Percentiles rank a stretch among this genome's conserved stretches.
These are phyloP conservation scores for Epithele typhae DNA, from an alignment of 768 basidiomycete species.

Conservation along the genomic window DNA sequence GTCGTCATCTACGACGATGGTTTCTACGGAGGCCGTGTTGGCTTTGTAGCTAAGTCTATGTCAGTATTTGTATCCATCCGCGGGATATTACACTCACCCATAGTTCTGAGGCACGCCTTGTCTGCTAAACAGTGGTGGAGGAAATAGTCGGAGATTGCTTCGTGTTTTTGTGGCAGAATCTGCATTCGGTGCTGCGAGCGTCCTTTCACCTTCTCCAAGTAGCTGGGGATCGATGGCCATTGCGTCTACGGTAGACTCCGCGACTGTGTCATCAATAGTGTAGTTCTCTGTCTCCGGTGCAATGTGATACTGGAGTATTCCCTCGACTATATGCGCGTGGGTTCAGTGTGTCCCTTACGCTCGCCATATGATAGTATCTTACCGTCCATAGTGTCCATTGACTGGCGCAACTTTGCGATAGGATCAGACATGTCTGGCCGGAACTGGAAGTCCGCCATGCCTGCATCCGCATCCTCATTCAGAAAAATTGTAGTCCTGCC, in stretches of 20 bases:
- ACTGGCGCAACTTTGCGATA: slow-evolving; percentile 58
- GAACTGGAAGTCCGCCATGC: slow-evolving; percentile 93
- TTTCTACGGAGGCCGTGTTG: slow-evolving; percentile 68
- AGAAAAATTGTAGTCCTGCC: background rate
- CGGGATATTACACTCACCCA: slow-evolving; percentile 44
- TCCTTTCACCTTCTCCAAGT: slow-evolving; percentile 1
- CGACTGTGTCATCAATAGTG: slow-evolving; percentile 27
- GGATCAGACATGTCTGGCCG: slow-evolving; percentile 71
- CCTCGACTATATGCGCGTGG: slow-evolving; percentile 49
- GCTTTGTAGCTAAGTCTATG: slow-evolving; percentile 58
- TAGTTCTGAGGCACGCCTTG: slow-evolving; percentile 77
- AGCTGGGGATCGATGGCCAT: slow-evolving; percentile 52
- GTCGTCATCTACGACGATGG: slow-evolving; percentile 63
- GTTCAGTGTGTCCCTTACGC: background rate
- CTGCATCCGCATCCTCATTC: slow-evolving; percentile 35
- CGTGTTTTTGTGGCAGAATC: background rate
- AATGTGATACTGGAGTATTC: slow-evolving; percentile 66
- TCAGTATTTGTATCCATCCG: too few species aligned
- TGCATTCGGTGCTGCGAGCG: background rate
- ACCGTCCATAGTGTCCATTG: slow-evolving; percentile 87
- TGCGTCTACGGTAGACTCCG: slow-evolving; percentile 25
- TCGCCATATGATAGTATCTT: slow-evolving; percentile 15
- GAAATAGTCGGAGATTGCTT: slow-evolving; percentile 72
- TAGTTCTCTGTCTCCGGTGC: slow-evolving; percentile 68
- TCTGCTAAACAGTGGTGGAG: slow-evolving; percentile 86